These are phyloP conservation scores for Lomentospora prolificans DNA, from an alignment of 2,329 filamentous ascomycete genomes.

Conservation along the genomic window DNA sequence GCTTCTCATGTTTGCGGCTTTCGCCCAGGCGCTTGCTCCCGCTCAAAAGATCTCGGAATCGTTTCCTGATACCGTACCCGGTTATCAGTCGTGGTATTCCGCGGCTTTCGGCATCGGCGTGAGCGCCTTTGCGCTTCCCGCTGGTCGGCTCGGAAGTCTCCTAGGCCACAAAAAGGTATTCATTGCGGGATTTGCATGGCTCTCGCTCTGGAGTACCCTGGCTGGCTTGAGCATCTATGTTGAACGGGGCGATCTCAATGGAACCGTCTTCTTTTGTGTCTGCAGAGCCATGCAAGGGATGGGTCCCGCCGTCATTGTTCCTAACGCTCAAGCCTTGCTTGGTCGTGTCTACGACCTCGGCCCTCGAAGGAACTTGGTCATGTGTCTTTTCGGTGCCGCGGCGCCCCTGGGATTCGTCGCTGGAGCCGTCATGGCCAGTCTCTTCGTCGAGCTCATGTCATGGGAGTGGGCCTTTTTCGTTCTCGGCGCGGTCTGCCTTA, in stretches of 20 bases:
- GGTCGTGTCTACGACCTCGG: conserved; percentile 48
- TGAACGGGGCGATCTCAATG: conserved; percentile 17
- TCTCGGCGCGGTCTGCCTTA: conserved; percentile 20
- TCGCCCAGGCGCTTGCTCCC: conserved; percentile 11
- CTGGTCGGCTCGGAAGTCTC: conserved; percentile 45
- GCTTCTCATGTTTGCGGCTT: conserved; percentile 10
- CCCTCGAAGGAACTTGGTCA: conserved; percentile 48
- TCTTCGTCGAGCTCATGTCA: conserved; percentile 28
- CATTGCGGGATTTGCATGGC: conserved; percentile 44
- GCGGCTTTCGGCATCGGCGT: conserved; percentile 46
- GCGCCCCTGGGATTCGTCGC: conserved; percentile 35
- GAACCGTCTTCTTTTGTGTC: conserved; percentile 32
- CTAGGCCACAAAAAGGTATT: conserved; percentile 49
- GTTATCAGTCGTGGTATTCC: conserved; percentile 44
- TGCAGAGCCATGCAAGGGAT: conserved; percentile 48
- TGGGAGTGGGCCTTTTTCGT: conserved; percentile 41
- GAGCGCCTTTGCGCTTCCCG: conserved; percentile 48
- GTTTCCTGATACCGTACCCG: conserved; percentile 32
- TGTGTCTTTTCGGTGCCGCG: conserved; percentile 38
- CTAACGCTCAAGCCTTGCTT: conserved; percentile 54
- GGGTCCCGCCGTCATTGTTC: conserved; percentile 52
- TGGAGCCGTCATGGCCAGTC: conserved; percentile 29
- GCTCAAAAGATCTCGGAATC: conserved; percentile 9
- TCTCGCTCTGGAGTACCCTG: conserved; percentile 40
- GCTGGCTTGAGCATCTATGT: conserved; percentile 30